phyloP scores from a whole-genome alignment of 768 basidiomycete genomes.

The Calocybe indica region DNA sequence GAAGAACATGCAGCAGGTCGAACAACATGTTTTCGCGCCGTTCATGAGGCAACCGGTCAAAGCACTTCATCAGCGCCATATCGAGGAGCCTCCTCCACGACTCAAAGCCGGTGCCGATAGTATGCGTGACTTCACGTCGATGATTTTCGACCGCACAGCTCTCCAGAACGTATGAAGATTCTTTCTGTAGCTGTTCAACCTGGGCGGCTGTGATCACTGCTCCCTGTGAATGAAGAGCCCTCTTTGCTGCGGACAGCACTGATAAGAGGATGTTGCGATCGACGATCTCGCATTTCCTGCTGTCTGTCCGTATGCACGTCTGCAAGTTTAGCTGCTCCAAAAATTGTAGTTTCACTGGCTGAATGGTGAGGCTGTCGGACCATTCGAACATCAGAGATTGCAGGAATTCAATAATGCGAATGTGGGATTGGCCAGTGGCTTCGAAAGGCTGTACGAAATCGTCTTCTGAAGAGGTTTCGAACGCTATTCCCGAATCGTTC shows the following conservation, averaged over 20 bases:
- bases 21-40: conserved; percentile 85
- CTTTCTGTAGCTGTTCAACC: conserved; percentile 58
- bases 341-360: conserved; percentile 56
- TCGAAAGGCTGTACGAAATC: conserved; percentile 53
- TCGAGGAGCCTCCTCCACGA: conserved; percentile 85
- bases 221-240: conserved; percentile 62
- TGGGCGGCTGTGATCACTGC: conserved; percentile 56
- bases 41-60: conserved; percentile 75
- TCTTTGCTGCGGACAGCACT: conserved; percentile 57
- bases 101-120: conserved; percentile 65
- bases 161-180: conserved; percentile 72
- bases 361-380: conserved; percentile 65
- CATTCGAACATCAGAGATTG: conserved; percentile 86
- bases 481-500: conserved; percentile 45
- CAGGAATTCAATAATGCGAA: conserved; percentile 83
- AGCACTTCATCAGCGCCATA: conserved; percentile 81
- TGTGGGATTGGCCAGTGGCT: conserved; percentile 75
- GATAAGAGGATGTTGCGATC: conserved; percentile 69
- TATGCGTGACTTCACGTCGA: conserved; percentile 71
- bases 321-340: conserved; percentile 62
- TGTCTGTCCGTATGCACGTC: conserved; percentile 61
- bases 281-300: conserved; percentile 76
- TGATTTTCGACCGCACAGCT: conserved; percentile 88
- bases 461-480: conserved; percentile 32
- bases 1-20: conserved; percentile 81